phyloP scores from a whole-genome alignment of 352 stramenopile species.

The Globisporangium cystogenes region DNA sequence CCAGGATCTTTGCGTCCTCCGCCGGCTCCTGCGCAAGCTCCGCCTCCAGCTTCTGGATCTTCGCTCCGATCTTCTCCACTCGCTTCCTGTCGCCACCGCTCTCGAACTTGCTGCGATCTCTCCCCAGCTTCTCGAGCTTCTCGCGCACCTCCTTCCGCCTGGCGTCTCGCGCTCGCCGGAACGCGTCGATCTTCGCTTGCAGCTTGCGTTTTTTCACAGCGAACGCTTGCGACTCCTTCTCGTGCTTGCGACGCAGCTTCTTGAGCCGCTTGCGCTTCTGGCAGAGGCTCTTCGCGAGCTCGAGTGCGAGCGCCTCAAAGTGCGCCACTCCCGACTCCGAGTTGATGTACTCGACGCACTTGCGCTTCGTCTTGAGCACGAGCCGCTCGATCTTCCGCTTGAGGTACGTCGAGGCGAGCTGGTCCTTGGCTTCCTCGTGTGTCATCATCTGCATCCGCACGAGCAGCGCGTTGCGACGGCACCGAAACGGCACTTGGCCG shows the following conservation, averaged over 20 bases:
- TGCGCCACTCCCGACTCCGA: constrained; percentile 36
- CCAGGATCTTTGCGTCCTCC: constrained; percentile 38
- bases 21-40: constrained; percentile 24
- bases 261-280: constrained; percentile 30
- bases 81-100: constrained; percentile 13
- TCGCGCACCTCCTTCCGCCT: constrained; percentile 22
- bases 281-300: constrained; percentile 21
- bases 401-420: constrained; percentile 53
- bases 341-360: constrained; percentile 61
- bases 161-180: constrained; percentile 27
- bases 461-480: constrained; percentile 36
- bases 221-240: constrained; percentile 14
- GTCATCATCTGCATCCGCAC: constrained; percentile 60
- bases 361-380: constrained; percentile 38
- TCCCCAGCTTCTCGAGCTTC: constrained; percentile 22
- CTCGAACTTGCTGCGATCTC: constrained; percentile 17
- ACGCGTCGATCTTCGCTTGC: constrained; percentile 27
- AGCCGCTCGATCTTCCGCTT: constrained; percentile 43
- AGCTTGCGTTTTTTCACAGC: constrained; percentile 27
- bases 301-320: constrained; percentile 38
- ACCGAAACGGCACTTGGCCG: constrained; percentile 44
- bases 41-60: constrained; percentile 24
- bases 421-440: constrained; percentile 60
- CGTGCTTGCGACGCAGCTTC: constrained; percentile 29
- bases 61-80: constrained; percentile 23